Evolutionary conservation across 345 rosid species (phyloP), one percentile per base, ranked within the genome.

Genomic region (Citrus mangshanensis): DNA sequence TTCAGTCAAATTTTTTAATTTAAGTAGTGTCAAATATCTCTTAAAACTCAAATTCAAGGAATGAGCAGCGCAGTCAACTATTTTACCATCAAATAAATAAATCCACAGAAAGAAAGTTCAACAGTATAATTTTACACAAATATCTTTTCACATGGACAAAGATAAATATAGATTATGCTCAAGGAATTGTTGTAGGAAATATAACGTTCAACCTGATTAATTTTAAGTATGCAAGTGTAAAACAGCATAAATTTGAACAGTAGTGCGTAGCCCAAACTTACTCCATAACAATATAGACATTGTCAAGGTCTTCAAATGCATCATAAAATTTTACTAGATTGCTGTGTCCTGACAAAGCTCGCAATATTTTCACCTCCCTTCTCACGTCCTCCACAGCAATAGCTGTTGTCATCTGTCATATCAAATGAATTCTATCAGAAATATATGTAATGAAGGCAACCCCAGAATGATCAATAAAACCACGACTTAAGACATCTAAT

Each of bases 301-400:
- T 91, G 27, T 89, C 89, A 70, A 79, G 77, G 79, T 95, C 98
- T 87, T 95, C 99, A 74, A 90, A 92, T 58, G 98, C 96, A 83
- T 95, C 98, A 76, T 91, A 91, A 85, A 96, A 96, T 73, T 82
- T 87, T 28, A 93, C 95, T 4, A 96, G 82, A 89, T 96, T 94
- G 81, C 75, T 77, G 80, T 96, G 99, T 79, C 99, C 98, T n/a
- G 93, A 83, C 85, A 96, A 88, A 73, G 94, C 95, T 81, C 84
- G 90, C 71, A 96, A 83, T 79, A 96, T 89, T 72, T 93, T 94
- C 80, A 96, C 98, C 88, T 96, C 98, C 84, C 99, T 93, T 86
- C 99, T 89, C 77, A 94, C 99, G 86, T 94, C 99, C 84, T 96
- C 98, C 68, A 96, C 82, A 42, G 99, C 92, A 81, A 96, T 96